These are phyloP conservation scores for Hericium rajendrae DNA, from an alignment of 768 basidiomycete genomes.

Conservation along the genomic window DNA sequence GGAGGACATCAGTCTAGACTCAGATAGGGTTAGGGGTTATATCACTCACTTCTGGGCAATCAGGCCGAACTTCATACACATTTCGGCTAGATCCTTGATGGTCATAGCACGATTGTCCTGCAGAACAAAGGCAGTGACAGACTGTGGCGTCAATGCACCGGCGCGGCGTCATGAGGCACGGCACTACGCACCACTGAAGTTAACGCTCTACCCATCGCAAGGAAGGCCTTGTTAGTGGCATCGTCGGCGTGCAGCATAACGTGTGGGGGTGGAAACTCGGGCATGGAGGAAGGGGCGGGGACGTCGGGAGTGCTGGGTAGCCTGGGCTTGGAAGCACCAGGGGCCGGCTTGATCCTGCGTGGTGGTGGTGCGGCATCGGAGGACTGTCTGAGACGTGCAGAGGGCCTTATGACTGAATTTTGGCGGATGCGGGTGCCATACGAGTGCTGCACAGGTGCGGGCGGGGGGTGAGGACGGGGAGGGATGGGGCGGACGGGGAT, in stretches of 20 bases:
- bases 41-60: conserved; percentile 63
- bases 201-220: conserved; percentile 63
- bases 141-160: conserved; percentile 5
- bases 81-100: conserved; percentile 76
- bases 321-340: conserved; percentile 18
- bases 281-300: conserved; percentile 14
- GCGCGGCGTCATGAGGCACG: background rate
- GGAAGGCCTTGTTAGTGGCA: conserved; percentile 59
- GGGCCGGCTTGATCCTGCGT: conserved; percentile 22
- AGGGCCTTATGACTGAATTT: conserved; percentile 42
- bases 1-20: conserved; percentile 3
- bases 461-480: conserved; percentile 6
- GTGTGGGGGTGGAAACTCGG: conserved; percentile 50
- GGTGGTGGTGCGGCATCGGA: conserved; percentile 25
- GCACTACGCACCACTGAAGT: conserved; percentile 55
- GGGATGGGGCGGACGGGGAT: conserved; percentile 14
- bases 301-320: conserved; percentile 10
- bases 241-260: conserved; percentile 70
- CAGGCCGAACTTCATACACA: conserved; percentile 53
- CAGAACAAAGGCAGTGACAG: conserved; percentile 13
- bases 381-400: conserved; percentile 38
- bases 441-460: conserved; percentile 26
- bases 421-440: conserved; percentile 50
- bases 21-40: conserved; percentile 10
- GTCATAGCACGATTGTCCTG: conserved; percentile 80